These are phyloP conservation scores for Hanseniaspora mollemarum DNA, from an alignment of 805 yeast species.

Conservation along the genomic window DNA sequence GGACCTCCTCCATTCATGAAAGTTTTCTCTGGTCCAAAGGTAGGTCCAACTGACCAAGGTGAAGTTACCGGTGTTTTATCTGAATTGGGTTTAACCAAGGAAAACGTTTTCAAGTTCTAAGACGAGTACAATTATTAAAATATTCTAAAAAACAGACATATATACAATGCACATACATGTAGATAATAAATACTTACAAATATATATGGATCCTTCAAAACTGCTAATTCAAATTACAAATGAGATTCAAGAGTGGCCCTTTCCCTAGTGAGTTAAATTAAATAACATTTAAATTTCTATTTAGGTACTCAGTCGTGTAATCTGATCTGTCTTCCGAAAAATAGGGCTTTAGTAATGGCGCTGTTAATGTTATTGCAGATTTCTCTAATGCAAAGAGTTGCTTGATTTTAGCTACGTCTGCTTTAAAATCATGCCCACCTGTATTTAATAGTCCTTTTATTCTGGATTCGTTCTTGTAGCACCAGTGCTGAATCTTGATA, in stretches of 20 bases:
- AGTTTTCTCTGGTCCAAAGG: constrained; percentile 76
- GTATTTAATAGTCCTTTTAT: neutral
- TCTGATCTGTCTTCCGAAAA: constrained; percentile 1
- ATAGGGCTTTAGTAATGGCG: neutral
- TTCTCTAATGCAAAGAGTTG: neutral
- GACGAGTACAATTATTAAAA: too few species aligned
- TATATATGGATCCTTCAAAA: neutral
- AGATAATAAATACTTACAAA: neutral
- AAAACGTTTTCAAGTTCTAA: constrained; percentile 80
- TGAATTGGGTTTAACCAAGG: constrained; percentile 79
- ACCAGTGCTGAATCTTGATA: constrained; percentile 11
- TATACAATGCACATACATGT: neutral
- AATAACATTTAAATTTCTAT: neutral
- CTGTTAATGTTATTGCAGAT: neutral
- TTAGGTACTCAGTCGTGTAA: constrained; percentile 1
- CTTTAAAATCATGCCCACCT: neutral
- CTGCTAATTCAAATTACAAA: neutral
- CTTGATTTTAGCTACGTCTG: neutral
- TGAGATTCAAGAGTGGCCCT: neutral
- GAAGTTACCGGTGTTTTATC: constrained; percentile 77
- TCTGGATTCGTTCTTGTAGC: neutral
- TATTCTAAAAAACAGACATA: too few species aligned
- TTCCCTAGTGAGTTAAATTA: neutral
- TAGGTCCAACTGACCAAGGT: constrained; percentile 86
- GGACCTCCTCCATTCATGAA: constrained; percentile 91